Base-by-base conservation (phyloP, 1,139 yeast genomes). In the Candida sanyaensis region DNA sequence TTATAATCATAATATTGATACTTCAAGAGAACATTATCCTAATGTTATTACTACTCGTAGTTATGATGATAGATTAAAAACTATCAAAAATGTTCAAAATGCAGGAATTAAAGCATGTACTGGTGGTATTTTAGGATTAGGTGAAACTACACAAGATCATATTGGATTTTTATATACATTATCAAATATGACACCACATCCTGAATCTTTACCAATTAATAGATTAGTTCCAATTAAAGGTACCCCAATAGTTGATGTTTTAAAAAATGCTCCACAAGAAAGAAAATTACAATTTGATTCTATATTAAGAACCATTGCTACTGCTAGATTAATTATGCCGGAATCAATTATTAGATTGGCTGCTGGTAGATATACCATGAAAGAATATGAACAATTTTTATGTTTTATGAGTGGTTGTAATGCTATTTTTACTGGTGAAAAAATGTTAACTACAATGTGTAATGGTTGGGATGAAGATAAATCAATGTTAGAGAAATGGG, bases 391-490 rank as follows among this genome's bases (percentile, higher is more conserved):
- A 56, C 95, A 87, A 60, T 80, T 85, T 49, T 64, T 87, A 59
- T 85, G 92, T 55, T 87, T 87, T 63, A 76, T 85, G 83, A 82
- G 87, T 41, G 95, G 95, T 10, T 84, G 86, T 51, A 87, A 87
- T 65, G 92, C 93, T 12, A 84, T 87, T 44, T 87, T 87, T 63
- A 87, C 93, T 0, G 95, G 95, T 23, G 86, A 87, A 64, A 83
- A 79, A 57, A 87, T 87, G 93, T 68, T 87, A 52, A 87, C 95
- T 2, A 87, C 95, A 3, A 83, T 84, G 84, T 87, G 95, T 62
- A 84, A 83, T 54, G 92, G 91, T 3, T 87, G 93, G 93, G 90
- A 86, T 43, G 93, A 86, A 61, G 95, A 87, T 62, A 84, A 77
- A 54, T 75, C 66, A 8, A 81, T 87, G 89, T 68, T 87, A 36